Base-by-base conservation (phyloP, 768 basidiomycete species). In the Dentipellis sp. region DNA sequence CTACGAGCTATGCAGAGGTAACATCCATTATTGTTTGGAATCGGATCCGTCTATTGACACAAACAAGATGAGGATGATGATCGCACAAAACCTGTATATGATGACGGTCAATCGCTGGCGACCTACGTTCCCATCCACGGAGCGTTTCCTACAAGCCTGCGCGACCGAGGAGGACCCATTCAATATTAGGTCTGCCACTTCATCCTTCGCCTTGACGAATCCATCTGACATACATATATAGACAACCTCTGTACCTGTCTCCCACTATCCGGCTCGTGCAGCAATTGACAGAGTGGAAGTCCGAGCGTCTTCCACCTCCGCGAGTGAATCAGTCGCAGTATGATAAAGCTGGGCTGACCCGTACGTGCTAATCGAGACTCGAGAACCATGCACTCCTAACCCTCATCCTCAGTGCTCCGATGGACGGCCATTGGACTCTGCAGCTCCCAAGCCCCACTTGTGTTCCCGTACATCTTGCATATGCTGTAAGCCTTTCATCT, bases 1-100 rank as follows among this genome's bases (percentile, higher is more conserved):
- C 86, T 59, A 91, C 89, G 4, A 83, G 83, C 37, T 97, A 92
- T 66, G 90, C 88, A 12, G 93, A 95, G 72, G 92, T 89, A 67
- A 40, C 69, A 45, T 29, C 6, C 12, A 56, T 11, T 36, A 29
- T 11, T 59, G 29, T 6, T 29, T 29, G 29, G 3, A 6, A 29
- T 29, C 29, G 50, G 49, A 19, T 39, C 21, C 21, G 50, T 11
- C 1, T 5, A 14, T 38, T 11, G 10, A 34, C 36, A 21, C 52
- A 1, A 17, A 46, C 21, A 22, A 59, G 58, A 46, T 58, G 36
- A 52, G 58, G 34, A 46, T 57, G 54, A 51, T 45, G 14, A 53
- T 58, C 36, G 50, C 60, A 51, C 22, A 51, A 47, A 46, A 55
- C 53, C 34, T 62, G 40, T 60, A 57, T 49, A 37, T 58, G 56